Evolutionary conservation across 176 grass and related monocot genomes (phyloP), one percentile per base, ranked within the genome.

Genomic region (Raddia guianensis): DNA sequence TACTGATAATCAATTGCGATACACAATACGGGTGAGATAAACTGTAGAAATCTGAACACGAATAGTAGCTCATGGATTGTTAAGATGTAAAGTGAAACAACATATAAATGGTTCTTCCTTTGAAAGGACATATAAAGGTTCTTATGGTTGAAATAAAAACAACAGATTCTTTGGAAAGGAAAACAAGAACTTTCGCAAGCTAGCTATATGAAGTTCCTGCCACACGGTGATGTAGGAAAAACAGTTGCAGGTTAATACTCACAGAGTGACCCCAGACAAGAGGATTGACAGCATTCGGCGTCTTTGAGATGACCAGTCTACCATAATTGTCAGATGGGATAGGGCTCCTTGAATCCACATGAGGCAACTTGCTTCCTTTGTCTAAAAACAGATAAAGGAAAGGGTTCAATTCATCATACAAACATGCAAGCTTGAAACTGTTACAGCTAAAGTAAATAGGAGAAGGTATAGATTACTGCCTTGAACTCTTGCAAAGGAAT

Each of bases 251-350:
- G 8, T 50, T 70, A 54, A 65, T 50, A 89, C 92, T 95, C 84
- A 98, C 96, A 69, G 86, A 85, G 76, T 98, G 93, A 87, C 87
- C 88, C 92, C 90, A 98, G 46, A 95, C 76, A 62, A 98, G 83
- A 80, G 96, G 96, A 64, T 91, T 98, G 73, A 98, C 81, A 32
- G 88, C 88, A 82, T 98, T 95, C 5, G 96, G 96, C 68, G 84
- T 82, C 68, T 98, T 98, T 73, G 81, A 78, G 45, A 98, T 78
- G 66, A 93, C 90, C 74, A 98, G 88, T 64, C 79, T 95, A 42
- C 88, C 91, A 46, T 90, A 86, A 61, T 90, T 98, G 15, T 91
- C 86, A 21, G 92, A 95, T 44, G 88, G 88, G 37, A 86, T 80
- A 68, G 96, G 96, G 78, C 90, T 98, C 74, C 43, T 77, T 49